Conservation (phyloP, 306 rosid species). For the Quercus dentata region DNA sequence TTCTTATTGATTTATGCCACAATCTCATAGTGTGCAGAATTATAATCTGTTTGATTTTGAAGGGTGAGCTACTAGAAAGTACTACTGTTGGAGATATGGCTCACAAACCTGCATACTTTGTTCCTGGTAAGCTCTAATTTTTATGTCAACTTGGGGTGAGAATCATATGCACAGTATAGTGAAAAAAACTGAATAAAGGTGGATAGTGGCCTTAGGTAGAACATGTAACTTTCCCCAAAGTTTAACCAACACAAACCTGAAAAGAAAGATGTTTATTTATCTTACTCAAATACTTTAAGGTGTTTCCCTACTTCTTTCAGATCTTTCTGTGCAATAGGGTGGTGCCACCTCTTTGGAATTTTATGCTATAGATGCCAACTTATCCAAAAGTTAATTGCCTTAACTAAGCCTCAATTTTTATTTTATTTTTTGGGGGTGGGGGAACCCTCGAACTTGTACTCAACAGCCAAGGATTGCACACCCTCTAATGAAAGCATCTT, state of each 20-base stretch:
- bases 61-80: constrained; percentile 91
- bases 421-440: too few relatives aligned
- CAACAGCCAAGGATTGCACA: neutral
- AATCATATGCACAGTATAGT: neutral
- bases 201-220: neutral
- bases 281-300: neutral
- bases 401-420: too few relatives aligned
- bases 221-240: neutral
- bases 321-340: neutral
- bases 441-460: neutral
- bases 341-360: neutral
- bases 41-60: constrained; percentile 67
- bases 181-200: neutral
- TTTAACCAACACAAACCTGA: neutral
- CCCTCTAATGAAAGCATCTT: neutral
- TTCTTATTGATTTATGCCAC: constrained; percentile 37
- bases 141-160: constrained; percentile 15
- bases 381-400: neutral
- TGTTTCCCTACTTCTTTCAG: neutral
- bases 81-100: constrained; percentile 92
- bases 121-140: constrained; percentile 70
- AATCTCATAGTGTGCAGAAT: constrained; percentile 63
- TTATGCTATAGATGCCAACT: neutral
- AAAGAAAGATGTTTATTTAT: neutral
- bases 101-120: constrained; percentile 97